phyloP scores from a whole-genome alignment of 2,329 filamentous ascomycete genomes.

The Colletotrichum cordylinicola region DNA sequence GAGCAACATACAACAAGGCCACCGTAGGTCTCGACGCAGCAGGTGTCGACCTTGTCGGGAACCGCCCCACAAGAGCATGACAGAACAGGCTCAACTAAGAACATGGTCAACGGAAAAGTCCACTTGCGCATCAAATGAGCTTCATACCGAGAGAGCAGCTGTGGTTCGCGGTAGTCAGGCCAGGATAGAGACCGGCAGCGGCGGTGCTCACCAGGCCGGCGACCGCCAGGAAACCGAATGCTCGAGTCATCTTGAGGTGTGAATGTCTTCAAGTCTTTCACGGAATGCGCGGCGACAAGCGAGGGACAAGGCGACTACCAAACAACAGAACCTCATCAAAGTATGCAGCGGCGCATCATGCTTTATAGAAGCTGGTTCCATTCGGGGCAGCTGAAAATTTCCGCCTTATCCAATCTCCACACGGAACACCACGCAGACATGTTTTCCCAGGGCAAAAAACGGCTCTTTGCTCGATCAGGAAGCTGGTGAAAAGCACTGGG shows the following conservation, averaged over 20 bases:
- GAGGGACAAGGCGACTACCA: background rate
- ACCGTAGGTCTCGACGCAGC: conserved; percentile 70
- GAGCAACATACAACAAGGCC: conserved; percentile 53
- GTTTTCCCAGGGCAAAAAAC: background rate
- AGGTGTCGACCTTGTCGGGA: conserved; percentile 58
- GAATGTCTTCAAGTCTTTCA: background rate
- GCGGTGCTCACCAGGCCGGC: conserved; percentile 34
- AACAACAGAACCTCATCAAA: background rate
- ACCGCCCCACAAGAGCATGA: conserved; percentile 55
- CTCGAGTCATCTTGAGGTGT: conserved; percentile 30
- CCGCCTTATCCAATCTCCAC: conserved; percentile 5
- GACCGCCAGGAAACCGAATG: conserved; percentile 24
- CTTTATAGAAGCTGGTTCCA: background rate
- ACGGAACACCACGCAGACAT: conserved; percentile 14
- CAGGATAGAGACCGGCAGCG: conserved; percentile 44
- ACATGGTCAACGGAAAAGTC: background rate
- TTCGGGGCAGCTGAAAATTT: background rate
- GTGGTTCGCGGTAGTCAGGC: conserved; percentile 58
- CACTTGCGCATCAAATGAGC: background rate
- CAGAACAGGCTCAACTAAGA: conserved; percentile 36
- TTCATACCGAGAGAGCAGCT: conserved; percentile 55
- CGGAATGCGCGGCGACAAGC: background rate
- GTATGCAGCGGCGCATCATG: background rate
- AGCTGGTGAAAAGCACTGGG: conserved; percentile 19
- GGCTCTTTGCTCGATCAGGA: conserved; percentile 23